Percentiles rank a stretch among this genome's conserved stretches.
phyloP scores from a whole-genome alignment of 1,284 basidiomycete species.

The Erythrobasidium hasegawianum region DNA sequence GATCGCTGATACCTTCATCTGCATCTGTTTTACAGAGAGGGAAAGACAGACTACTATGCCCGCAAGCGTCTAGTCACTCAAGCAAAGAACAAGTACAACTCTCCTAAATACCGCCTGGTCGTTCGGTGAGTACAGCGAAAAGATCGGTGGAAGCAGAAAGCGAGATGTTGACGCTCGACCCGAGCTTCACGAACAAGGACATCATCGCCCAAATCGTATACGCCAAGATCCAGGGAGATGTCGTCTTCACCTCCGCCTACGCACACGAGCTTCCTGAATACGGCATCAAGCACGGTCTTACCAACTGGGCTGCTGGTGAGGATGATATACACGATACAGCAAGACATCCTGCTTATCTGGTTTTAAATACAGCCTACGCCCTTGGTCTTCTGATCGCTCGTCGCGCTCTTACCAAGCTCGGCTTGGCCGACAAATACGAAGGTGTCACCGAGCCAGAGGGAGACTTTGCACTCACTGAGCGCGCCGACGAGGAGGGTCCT shows the following conservation, averaged over 20 bases:
- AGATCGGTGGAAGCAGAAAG: conserved; percentile 81
- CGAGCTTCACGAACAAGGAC: conserved; percentile 72
- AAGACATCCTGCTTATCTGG: not conserved
- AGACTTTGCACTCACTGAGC: conserved; percentile 72
- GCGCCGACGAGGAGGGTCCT: conserved; percentile 80
- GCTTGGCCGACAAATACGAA: conserved; percentile 97
- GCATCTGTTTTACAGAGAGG: conserved; percentile 58
- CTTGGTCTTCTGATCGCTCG: conserved; percentile 94
- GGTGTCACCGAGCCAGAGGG: conserved; percentile 92
- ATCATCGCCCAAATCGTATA: conserved; percentile 92
- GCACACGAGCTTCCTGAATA: conserved; percentile 92
- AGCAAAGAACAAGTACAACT: conserved; percentile 99
- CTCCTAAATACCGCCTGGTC: conserved; percentile 92
- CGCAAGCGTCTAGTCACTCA: conserved; percentile 93
- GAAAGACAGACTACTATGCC: conserved; percentile 99
- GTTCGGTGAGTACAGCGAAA: conserved; percentile 79
- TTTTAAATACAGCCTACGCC: conserved; percentile 69
- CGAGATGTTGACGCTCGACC: conserved; percentile 45
- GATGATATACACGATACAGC: not conserved
- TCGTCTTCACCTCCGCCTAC: conserved; percentile 79
- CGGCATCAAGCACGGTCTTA: conserved; percentile 96
- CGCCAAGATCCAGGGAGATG: conserved; percentile 95
- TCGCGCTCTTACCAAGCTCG: conserved; percentile 90
- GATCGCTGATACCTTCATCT: no score
- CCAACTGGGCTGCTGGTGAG: conserved; percentile 93